Conservation (phyloP, 139 green algal genomes). For the Picochlorum sp. region DNA sequence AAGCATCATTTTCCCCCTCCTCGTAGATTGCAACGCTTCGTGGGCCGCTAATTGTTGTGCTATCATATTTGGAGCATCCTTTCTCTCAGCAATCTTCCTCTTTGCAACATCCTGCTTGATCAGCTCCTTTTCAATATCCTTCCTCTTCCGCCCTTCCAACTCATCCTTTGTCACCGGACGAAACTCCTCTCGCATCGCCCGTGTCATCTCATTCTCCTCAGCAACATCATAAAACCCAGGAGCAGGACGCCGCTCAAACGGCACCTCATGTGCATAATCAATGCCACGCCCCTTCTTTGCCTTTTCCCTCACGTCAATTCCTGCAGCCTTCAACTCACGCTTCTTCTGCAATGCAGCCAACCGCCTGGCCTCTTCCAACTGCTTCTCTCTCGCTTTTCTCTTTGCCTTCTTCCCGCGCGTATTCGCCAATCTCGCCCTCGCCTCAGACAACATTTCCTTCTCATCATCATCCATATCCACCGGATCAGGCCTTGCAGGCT, state of each 20-base stretch:
- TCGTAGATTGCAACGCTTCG: slow-evolving; percentile 42
- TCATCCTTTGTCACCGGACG: slow-evolving; percentile 78
- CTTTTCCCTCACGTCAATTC: slow-evolving; percentile 51
- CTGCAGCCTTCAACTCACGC: slow-evolving; percentile 77
- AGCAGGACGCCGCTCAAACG: slow-evolving; percentile 86
- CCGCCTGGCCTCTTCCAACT: slow-evolving; percentile 93
- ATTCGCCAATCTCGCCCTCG: slow-evolving; percentile 92
- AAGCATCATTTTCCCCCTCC: slow-evolving; percentile 84
- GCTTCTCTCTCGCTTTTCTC: slow-evolving; percentile 93
- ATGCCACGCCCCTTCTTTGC: slow-evolving; percentile 39
- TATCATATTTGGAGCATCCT: slow-evolving; percentile 50
- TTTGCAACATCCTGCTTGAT: slow-evolving; percentile 75
- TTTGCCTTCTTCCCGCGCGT: slow-evolving; percentile 99
- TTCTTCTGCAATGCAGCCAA: slow-evolving; percentile 95
- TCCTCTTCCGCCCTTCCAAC: slow-evolving; percentile 69
- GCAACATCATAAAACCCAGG: slow-evolving; percentile 81
- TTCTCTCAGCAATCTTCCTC: slow-evolving; percentile 54
- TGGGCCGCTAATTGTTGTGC: slow-evolving; percentile 58
- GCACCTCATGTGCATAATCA: slow-evolving; percentile 80
- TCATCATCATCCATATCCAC: slow-evolving; percentile 99
- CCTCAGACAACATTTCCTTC: slow-evolving; percentile 99
- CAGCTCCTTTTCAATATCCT: slow-evolving; percentile 80
- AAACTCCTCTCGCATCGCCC: slow-evolving; percentile 72
- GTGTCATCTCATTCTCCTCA: slow-evolving; percentile 56
- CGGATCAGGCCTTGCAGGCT: slow-evolving; percentile 87